Conservation (phyloP, 768 basidiomycete genomes). For the Tricholoma sp. region DNA sequence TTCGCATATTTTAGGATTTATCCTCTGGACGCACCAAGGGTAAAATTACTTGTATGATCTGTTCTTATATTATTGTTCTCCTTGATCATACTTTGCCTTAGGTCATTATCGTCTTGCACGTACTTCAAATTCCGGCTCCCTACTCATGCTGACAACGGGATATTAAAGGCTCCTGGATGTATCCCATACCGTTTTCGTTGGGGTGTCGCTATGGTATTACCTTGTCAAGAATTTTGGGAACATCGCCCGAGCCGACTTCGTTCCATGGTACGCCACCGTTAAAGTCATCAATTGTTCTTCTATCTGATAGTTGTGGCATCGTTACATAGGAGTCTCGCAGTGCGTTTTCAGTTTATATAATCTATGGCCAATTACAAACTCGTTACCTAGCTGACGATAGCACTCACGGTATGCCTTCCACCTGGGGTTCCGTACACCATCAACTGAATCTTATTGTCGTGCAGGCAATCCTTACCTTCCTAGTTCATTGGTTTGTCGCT, state of each 20-base stretch:
- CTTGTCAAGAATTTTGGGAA: slow-evolving; percentile 41
- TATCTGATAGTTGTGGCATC: background rate
- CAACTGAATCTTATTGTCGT: background rate
- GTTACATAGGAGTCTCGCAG: slow-evolving; percentile 31
- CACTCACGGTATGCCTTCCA: slow-evolving; percentile 24
- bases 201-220: slow-evolving; percentile 32
- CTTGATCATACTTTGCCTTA: background rate
- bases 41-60: slow-evolving; percentile 31
- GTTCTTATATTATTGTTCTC: background rate
- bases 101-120: slow-evolving; percentile 26
- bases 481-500: slow-evolving; percentile 42
- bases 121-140: slow-evolving; percentile 3
- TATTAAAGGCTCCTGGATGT: slow-evolving; percentile 27
- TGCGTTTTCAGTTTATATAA: slow-evolving; percentile 14
- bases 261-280: slow-evolving; percentile 34
- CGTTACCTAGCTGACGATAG: slow-evolving; percentile 28
- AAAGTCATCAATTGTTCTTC: background rate
- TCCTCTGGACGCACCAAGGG: slow-evolving; percentile 21
- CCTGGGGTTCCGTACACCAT: background rate
- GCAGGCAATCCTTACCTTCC: slow-evolving; percentile 42
- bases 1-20: slow-evolving; percentile 37
- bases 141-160: background rate
- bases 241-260: slow-evolving; percentile 29
- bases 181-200: slow-evolving; percentile 32
- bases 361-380: background rate